Conservation (phyloP, 495 filamentous ascomycete genomes). For the Daldinia childiae region DNA sequence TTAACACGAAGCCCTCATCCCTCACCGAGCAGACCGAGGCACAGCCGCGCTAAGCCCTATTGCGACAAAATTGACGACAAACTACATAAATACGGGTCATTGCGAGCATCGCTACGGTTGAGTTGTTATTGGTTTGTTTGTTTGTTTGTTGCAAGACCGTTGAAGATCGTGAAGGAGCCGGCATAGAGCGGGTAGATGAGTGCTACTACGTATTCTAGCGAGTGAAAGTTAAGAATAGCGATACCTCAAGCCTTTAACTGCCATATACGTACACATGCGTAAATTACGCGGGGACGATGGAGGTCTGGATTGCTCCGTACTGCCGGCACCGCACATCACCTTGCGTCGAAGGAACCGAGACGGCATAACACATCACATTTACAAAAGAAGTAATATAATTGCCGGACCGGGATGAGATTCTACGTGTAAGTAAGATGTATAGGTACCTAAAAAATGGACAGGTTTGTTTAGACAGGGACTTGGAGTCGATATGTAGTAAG, state of each 20-base stretch:
- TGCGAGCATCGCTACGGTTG: constrained; percentile 33
- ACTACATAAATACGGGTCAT: constrained; percentile 16
- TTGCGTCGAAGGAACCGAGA: neutral
- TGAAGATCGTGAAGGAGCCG: neutral
- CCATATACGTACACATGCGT: neutral
- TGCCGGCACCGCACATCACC: neutral
- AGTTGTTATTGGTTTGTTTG: constrained; percentile 25
- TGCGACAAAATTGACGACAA: constrained; percentile 57
- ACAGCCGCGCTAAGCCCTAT: constrained; percentile 56
- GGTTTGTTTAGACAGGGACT: no score
- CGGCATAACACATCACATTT: constrained; percentile 1
- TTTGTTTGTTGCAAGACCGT: neutral
- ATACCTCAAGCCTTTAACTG: neutral
- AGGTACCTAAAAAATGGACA: neutral
- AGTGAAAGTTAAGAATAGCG: neutral
- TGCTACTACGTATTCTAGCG: neutral
- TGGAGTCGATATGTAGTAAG: neutral
- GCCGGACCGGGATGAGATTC: constrained; percentile 10
- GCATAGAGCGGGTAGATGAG: neutral
- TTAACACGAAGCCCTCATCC: constrained; percentile 17
- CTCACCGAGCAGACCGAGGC: constrained; percentile 19
- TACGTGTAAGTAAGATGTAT: constrained; percentile 2
- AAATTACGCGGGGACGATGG: constrained; percentile 9
- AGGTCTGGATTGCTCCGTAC: constrained; percentile 11
- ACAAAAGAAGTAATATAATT: constrained; percentile 14